Evolutionary conservation across 306 rosid genomes (phyloP), one percentile per base, ranked within the genome.

Genomic region (Fagus sylvatica): DNA sequence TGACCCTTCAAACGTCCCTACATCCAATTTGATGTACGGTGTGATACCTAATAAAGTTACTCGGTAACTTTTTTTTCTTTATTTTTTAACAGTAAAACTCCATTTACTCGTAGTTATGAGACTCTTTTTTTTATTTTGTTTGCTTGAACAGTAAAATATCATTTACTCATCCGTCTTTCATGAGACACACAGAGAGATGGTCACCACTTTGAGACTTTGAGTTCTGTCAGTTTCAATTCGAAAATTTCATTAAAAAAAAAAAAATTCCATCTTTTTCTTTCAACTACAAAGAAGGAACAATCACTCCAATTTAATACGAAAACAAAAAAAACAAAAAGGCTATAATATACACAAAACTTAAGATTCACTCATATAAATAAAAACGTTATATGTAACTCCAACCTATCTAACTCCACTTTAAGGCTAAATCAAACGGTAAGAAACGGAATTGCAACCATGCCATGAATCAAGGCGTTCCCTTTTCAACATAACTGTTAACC

Each of bases 401-500:
- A 22, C 28, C 28, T 22, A n/a, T 55, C 61, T n/a, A 16, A 55
- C 46, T 42, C 28, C 28, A 22, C 28, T 22, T 22, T 22, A 22
- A 22, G 28, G 28, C 28, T 22, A 76, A 76, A 83, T 73, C 81
- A 0, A 39, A 80, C 77, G 74, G 80, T 36, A 3, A 30, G 36
- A 17, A 61, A 22, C 28, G 28, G 28, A 22, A 22, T 22, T 22
- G 28, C 0, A 1, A 0, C 46, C 11, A 7, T 42, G 48, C 30
- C 19, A 76, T 16, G 55, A 7, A 22, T 82, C 83, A 78, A 28
- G 96, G 96, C 49, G 71, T 69, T 66, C 87, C 83, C 4, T 85
- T 85, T 57, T 78, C 82, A 6, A 90, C 99, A 46, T 85, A 90
- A 40, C 83, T 11, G 60, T 96, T 96, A 5, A 91, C 98, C 39